Evolutionary conservation across 805 yeast species (phyloP).

Genomic region (Cyberlindnera bimundalis): DNA sequence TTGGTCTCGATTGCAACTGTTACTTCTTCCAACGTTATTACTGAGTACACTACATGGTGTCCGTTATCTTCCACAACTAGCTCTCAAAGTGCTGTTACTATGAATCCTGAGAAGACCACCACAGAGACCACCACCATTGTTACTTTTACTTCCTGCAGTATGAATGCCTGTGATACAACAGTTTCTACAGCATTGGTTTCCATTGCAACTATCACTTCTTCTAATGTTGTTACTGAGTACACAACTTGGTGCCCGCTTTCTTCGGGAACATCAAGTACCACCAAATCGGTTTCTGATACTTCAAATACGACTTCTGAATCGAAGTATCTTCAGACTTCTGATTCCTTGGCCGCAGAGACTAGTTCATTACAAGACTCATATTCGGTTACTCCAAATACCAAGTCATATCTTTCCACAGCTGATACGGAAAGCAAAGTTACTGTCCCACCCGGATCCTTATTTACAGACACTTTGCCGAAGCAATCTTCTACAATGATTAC

Average conservation of each 20-base stretch:
- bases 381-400: no score
- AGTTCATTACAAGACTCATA: no score
- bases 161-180: constrained; percentile 15
- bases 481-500: constrained; percentile 25
- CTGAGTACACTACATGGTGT: constrained; percentile 24
- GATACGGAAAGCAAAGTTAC: no score
- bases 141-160: constrained; percentile 20
- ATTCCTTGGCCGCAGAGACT: neutral
- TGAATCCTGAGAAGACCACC: neutral
- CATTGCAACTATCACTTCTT: constrained; percentile 33
- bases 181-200: constrained; percentile 20
- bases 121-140: constrained; percentile 17
- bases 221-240: constrained; percentile 28
- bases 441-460: no score
- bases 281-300: no score
- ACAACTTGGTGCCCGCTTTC: constrained; percentile 29
- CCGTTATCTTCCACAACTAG: constrained; percentile 12
- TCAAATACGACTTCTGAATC: no score
- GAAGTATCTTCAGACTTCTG: neutral
- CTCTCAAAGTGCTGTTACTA: neutral
- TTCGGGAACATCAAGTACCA: no score
- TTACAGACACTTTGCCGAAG: no score
- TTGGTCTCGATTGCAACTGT: constrained; percentile 29
- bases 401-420: no score
- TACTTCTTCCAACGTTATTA: constrained; percentile 29